A percentile compares a stretch with the other conserved stretches of the same genome.
Conservation (phyloP, 495 filamentous ascomycete genomes). For the Aspergillus kassunensis region DNA sequence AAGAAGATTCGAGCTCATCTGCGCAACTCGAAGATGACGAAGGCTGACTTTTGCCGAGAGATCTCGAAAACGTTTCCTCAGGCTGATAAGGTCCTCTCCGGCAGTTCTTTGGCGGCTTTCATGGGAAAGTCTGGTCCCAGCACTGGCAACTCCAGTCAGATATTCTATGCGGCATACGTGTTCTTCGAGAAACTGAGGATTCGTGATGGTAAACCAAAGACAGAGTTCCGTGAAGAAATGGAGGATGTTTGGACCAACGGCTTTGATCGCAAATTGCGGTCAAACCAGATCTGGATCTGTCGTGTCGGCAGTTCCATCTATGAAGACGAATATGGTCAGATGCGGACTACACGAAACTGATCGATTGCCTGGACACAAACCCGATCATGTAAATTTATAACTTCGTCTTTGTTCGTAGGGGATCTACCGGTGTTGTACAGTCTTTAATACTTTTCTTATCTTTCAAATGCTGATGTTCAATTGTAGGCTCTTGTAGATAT, state of each 20-base stretch:
- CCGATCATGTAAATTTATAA: no score
- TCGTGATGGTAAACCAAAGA: constrained; percentile 52
- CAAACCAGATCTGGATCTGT: background rate
- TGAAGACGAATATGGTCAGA: constrained; percentile 6
- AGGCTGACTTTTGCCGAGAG: constrained; percentile 10
- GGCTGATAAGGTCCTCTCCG: background rate
- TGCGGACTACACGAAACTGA: no score
- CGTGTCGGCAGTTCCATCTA: background rate
- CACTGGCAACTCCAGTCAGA: constrained; percentile 1
- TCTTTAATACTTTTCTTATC: no score
- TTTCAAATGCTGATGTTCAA: no score
- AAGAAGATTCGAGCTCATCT: constrained; percentile 14
- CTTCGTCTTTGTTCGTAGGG: no score
- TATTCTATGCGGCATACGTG: constrained; percentile 22
- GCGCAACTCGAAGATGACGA: background rate
- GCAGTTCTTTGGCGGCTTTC: constrained; percentile 1
- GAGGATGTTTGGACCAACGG: constrained; percentile 37
- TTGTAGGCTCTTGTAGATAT: no score
- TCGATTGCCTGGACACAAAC: no score
- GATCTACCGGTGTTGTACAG: no score
- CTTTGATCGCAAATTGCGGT: constrained; percentile 4
- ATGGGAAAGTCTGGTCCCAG: constrained; percentile 2
- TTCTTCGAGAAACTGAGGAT: constrained; percentile 61
- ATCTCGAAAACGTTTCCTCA: constrained; percentile 9
- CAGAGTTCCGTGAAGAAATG: constrained; percentile 47